Evolutionary conservation across 768 basidiomycete genomes (phyloP).

Genomic region (Calvatia gigantea): DNA sequence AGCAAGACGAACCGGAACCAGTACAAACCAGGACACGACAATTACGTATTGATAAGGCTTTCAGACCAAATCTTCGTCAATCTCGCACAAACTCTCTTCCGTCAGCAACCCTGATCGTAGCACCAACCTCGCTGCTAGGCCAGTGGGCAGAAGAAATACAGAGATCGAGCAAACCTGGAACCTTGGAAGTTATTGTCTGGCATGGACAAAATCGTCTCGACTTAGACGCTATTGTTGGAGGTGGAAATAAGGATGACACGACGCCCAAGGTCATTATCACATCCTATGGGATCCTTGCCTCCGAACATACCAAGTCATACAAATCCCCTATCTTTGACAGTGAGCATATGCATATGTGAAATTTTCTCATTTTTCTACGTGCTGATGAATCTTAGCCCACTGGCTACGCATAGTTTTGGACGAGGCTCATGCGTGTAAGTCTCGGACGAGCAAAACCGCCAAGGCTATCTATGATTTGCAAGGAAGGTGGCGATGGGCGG

Average conservation of each 20-base stretch:
- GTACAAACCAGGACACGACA: slow-evolving; percentile 45
- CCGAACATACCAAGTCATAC: slow-evolving; percentile 70
- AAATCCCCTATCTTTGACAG: slow-evolving; percentile 71
- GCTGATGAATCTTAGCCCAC: slow-evolving; percentile 44
- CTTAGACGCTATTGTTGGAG: slow-evolving; percentile 54
- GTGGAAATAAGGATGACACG: slow-evolving; percentile 46
- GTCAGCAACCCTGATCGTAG: slow-evolving; percentile 83
- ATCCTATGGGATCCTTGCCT: slow-evolving; percentile 88
- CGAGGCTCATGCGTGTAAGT: slow-evolving; percentile 95
- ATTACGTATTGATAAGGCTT: slow-evolving; percentile 59
- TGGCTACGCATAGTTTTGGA: slow-evolving; percentile 86
- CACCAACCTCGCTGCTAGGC: slow-evolving; percentile 84
- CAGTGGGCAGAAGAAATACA: slow-evolving; percentile 95
- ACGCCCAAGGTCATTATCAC: slow-evolving; percentile 81
- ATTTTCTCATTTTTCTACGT: slow-evolving; percentile 1
- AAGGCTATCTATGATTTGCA: slow-evolving; percentile 84
- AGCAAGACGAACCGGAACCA: slow-evolving; percentile 22
- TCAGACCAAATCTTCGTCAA: slow-evolving; percentile 43
- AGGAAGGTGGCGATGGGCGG: slow-evolving; percentile 82
- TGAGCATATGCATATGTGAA: slow-evolving; percentile 24
- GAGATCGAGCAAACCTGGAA: slow-evolving; percentile 72
- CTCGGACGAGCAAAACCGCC: slow-evolving; percentile 81
- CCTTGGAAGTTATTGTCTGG: slow-evolving; percentile 71
- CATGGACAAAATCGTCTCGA: slow-evolving; percentile 86
- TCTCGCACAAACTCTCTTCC: slow-evolving; percentile 27